Evolutionary conservation across 495 filamentous ascomycete genomes (phyloP), one percentile per base, ranked within the genome.

Genomic region (Hypoxylon trugodes): DNA sequence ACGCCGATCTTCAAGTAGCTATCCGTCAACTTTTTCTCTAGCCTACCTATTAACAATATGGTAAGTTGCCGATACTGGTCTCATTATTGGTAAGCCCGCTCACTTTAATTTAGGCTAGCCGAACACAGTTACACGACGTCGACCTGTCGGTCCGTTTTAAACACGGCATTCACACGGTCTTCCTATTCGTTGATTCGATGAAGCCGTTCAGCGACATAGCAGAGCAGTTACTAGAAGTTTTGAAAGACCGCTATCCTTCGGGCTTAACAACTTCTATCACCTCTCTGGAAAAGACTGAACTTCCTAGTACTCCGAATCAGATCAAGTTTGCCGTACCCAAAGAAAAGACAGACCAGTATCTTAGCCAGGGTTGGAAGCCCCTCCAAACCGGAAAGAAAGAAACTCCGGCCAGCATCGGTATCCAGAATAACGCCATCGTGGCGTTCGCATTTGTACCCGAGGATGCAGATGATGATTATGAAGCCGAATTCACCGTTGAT

Each of bases 101-200:
- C 12, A 66, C 25, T 10, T 47, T 18, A 0, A 26, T 15, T 25
- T 49, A 72, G 57, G 61, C 49, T 35, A 35, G 32, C 49, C 53
- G 49, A 61, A 36, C 62, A 60, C 47, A 67, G 48, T 46, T 60
- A 56, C 64, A 78, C 58, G 70, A 77, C 48, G 61, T 72, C 13
- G 79, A 84, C 24, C 79, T 85, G 75, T 92, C 90, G 8, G 73
- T 96, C 32, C 84, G 89, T 21, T 86, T 96, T 73, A 96, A 96
- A 67, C 80, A 89, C 74, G 86, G 89, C 74, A 89, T 85, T 55
- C 87, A 86, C 53, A 96, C 90, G 21, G 79, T 96, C 66, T 81
- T 93, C 66, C 79, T 96, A 24, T 85, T 90, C 63, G 81, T 87
- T 24, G 81, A 84, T 32, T 78, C 87, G 2, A 77, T 84, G 37